Base-by-base conservation (phyloP, 2,329 filamentous ascomycete species). In the Tothia fuscella region DNA sequence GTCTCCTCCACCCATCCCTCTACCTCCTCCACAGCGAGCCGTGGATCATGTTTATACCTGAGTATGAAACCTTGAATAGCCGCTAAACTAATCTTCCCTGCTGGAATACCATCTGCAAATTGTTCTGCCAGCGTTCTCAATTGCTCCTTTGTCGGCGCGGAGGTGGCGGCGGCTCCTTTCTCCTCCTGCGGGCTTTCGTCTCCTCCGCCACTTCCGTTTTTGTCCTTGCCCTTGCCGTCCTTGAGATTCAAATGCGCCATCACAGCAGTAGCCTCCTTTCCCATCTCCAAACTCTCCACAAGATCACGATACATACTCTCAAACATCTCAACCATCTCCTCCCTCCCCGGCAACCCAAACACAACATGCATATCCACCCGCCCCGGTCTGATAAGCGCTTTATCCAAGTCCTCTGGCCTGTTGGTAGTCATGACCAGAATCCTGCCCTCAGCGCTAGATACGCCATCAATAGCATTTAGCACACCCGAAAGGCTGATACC, bases 351-450 rank as follows among this genome's bases (percentile, higher is more conserved):
- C 6, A 43, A 28, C 14, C 35, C 25, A n/a, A 47, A 47, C 9
- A 28, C 22, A 14, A 47, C 28, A 14, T 47, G 25, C 39, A 46
- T 43, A 25, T 53, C 51, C 9, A 54, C 41, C 24, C 56, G 36
- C 43, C 52, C 46, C 33, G 51, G 45, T 38, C 55, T 30, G 19
- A 48, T 45, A 1, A 53, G 47, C 3, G 53, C 49, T 26, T 42
- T 31, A 24, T 57, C 54, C 2, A 57, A 47, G 2, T 41, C 43
- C n/a, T 55, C 48, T 2, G 49, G 47, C 9, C 38, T 46, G 41
- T 56, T 56, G 1, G 51, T 51, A 1, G 54, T 56, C 53, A 56
- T 56, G 28, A 56, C 48, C 2, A 57, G 38, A 6, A 57, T 46
- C 5, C 51, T 45, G 3, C 51, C 51, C 42, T 54, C 52, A 9